Evolutionary conservation across 257 asterid genomes (phyloP), one percentile per base, ranked within the genome.

Genomic region (Solanum bukasovii): DNA sequence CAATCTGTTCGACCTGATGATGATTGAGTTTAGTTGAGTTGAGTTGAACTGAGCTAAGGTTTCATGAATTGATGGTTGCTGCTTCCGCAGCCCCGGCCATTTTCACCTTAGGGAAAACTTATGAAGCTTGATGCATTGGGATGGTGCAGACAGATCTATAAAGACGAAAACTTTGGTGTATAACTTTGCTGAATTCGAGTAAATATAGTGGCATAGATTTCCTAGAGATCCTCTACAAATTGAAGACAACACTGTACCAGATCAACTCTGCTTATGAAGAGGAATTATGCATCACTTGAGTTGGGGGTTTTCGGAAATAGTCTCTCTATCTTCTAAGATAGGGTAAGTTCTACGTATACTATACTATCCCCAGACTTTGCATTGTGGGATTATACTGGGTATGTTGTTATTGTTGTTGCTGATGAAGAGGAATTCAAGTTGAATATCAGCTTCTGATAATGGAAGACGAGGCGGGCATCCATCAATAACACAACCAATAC

Each of bases 1-100:
- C 88, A 86, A 46, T 89, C 89, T 61, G 87, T 83, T 31, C 89
- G 10, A 46, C 87, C 89, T 4, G 83, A 73, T 38, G 91, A 79
- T 42, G 86, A 88, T 56, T 88, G 85, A 83, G 16, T 16, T 84
- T 7, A 49, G 67, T 34, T 79, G 14, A 31, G 44, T 1, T 42
- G 20, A 49, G 59, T 3, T 49, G 59, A 49, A 7, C 59, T 49
- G 20, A 52, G 9, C n/a, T 52, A 52, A 52, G 0, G 63, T 52
- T 52, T 52, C 63, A 52, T 52, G n/a, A 52, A 0, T 18, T 52
- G n/a, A 52, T 52, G n/a, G 63, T 18, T 6, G 63, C 63, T 52
- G 63, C 2, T 18, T 52, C 0, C 2, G 42, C 42, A 37, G 3
- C 23, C 63, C 63, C 63, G 23, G 63, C 23, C 63, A 16, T 52